A percentile compares a stretch with the other conserved stretches of the same genome.
Conservation (phyloP, 345 rosid species). For the Fremontodendron californicum region DNA sequence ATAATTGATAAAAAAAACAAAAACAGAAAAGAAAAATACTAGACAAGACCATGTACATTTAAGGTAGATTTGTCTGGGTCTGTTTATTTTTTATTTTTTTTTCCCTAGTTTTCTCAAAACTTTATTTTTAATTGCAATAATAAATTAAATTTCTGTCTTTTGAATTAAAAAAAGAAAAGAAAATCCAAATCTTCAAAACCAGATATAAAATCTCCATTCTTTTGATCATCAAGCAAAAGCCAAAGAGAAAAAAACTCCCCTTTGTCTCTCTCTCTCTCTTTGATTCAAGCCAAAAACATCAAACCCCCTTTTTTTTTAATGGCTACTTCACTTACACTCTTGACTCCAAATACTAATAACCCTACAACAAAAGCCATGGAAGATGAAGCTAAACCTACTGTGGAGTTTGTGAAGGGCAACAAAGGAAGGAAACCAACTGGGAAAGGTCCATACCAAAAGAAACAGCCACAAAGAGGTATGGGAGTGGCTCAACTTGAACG, state of each 20-base stretch:
- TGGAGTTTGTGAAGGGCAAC: constrained; percentile 8
- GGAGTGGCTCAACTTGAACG: constrained; percentile 78
- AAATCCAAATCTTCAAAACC: not conserved
- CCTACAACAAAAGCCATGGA: not conserved
- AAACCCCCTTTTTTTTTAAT: not conserved
- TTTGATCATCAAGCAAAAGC: constrained; percentile 3
- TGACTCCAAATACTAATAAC: not conserved
- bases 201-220: not conserved
- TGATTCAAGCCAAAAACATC: constrained; percentile 15
- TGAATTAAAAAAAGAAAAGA: not conserved
- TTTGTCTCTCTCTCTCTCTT: not conserved
- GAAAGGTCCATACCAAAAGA: constrained; percentile 42
- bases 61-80: constrained; percentile 12
- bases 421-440: constrained; percentile 29
- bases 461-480: constrained; percentile 61
- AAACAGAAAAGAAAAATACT: not conserved
- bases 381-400: not conserved
- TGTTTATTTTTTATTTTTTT: not conserved
- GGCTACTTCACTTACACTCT: constrained; percentile 4
- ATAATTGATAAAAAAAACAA: not conserved
- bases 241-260: not conserved
- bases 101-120: not conserved
- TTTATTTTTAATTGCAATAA: not conserved
- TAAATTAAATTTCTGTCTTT: not conserved
- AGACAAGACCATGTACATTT: constrained; percentile 22